Evolutionary conservation across 495 filamentous ascomycete genomes (phyloP), one percentile per base, ranked within the genome.

Genomic region (Penicillium steckii): DNA sequence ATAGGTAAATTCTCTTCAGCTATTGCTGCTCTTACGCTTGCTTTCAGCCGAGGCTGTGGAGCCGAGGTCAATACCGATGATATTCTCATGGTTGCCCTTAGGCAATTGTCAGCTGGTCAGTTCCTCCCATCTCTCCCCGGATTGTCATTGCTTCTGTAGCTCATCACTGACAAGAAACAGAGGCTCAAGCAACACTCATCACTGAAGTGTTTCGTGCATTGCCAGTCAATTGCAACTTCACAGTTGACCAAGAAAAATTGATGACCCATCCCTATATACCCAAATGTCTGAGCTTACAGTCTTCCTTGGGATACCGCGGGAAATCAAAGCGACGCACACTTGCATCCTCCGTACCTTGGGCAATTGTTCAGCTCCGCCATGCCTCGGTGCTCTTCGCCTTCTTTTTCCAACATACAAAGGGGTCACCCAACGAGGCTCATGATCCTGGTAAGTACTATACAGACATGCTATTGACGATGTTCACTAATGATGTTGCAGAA

Each of bases 151-250:
- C 23, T 13, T 5, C 15, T 8, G 8, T 18, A 15, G 29, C 18
- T 15, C 15, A 8, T 52, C 23, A 42, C 21, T 40, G 18, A 50
- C 43, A 37, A 70, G 67, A 73, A 37, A 19, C 38, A 71, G 67
- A 74, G 57, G 75, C 65, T 50, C 71, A 73, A 62, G 55, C 55
- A 69, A 76, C 75, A 37, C 85, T 86, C 50, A 62, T 88, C 19
- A 80, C 72, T 44, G 85, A 89, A 50, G 71, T 89, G 13, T 85
- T 86, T 46, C 78, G 80, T 35, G 80, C 84, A 26, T 70, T 92
- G 53, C 81, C 80, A 47, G 73, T 89, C 30, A 78, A 78, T 50
- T 81, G 86, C 45, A 88, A 91, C 70, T 93, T 86, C 44, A 90
- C 88, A 18, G 53, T 72, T 8, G 83, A 87, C 45, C 81, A 88